Base-by-base conservation (phyloP, 2,329 filamentous ascomycete genomes). In the Lasiodiplodia hormozganensis region DNA sequence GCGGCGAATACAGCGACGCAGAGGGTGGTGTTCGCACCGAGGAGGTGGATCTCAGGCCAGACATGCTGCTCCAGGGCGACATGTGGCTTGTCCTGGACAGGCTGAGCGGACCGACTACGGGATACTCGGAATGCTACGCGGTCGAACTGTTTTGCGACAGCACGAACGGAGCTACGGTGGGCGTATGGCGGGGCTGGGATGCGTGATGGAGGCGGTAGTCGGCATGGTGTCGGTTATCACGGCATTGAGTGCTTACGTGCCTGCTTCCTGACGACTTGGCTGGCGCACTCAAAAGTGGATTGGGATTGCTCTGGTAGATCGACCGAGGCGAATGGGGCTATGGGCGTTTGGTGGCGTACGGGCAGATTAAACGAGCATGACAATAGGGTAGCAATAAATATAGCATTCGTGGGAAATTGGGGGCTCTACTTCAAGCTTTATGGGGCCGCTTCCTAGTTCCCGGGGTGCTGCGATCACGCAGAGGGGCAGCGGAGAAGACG, bases 61-160 rank as follows among this genome's bases (percentile, higher is more conserved):
- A 82, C n/a, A 79, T 86, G 71, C 14, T 34, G 23, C 43, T 80
- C 36, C 80, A 80, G 11, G 86, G 86, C 23, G 89, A 89, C 21
- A 78, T 94, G 68, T 96, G 92, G 91, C 83, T 97, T 65, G 90
- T 97, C 6, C 82, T 97, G 52, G 94, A 97, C 79, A 86, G 91
- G 71, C 86, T 95, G 74, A 91, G 89, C n/a, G 86, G 85, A 12
- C 83, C 83, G 54, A 80, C 81, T 5, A 84, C 78, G 51, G 74
- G 77, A 66, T 75, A 73, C 65, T 82, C 82, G 67, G 85, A 87
- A 74, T 79, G 82, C 68, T 85, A 92, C 67, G 76, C 79, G 8
- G 77, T 86, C 6, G 83, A 85, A 72, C 73, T 85, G 23, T 81
- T 81, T 53, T 79, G 78, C 18, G 84, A 86, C 70, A 78, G 79